Evolutionary conservation across 2,329 filamentous ascomycete genomes (phyloP), one percentile per base, ranked within the genome.

Genomic region (Amesomyces nigricolor): DNA sequence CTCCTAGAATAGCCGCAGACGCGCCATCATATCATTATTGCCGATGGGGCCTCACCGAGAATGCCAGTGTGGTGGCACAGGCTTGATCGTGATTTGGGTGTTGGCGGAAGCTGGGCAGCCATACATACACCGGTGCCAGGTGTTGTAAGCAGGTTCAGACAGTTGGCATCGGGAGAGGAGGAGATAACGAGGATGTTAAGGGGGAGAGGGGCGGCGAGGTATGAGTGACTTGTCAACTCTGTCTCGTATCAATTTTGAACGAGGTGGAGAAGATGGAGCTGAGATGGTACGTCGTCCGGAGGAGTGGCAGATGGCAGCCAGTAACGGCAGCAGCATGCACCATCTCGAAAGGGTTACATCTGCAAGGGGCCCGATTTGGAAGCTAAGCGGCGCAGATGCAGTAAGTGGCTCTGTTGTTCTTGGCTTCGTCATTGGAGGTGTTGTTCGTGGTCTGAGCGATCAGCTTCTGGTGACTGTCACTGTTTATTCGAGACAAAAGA

Each of bases 341-440:
- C 37, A 30, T 47, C 35, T 37, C 32, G 39, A 51, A 39, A 13
- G 5, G 46, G 51, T 44, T 52, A 51, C 59, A 60, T 46, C 51
- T 61, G 60, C 58, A 60, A 4, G 30, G 46, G 17, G 49, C 60
- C 54, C 55, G 56, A 61, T 61, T 57, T 13, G 60, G 60, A 61
- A 58, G 51, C 26, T 5, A 44, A 44, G 44, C 35, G 47, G 53
- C 55, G 47, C 46, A 48, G 29, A 58, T 32, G 22, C 42, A 46
- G 49, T 30, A 52, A 40, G 22, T 11, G 19, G 22, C 35, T 22
- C 19, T 39, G 8, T 13, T 42, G 35, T 42, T 26, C 7, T 17
- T 29, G 14, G 46, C 22, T 6, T 4, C 22, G 22, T 26, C 22
- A 32, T 35, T 44, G 38, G 26, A 9, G 22, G 29, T 32, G 22